Percentiles rank a stretch among this genome's conserved stretches.
Evolutionary conservation across 441 rosid genomes (phyloP).

Genomic region (Kokia cookei): DNA sequence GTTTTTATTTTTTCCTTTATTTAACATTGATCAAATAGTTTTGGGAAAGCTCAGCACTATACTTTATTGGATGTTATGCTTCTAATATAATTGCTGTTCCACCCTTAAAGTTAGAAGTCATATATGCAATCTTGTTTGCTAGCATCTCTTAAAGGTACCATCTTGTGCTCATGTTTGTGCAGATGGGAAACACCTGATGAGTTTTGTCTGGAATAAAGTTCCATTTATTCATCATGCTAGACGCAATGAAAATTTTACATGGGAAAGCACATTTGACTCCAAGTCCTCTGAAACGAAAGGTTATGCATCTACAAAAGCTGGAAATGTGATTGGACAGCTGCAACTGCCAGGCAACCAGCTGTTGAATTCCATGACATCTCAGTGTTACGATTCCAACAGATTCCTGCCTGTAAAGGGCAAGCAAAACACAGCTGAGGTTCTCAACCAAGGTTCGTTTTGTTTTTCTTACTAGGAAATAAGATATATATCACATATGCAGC

Average conservation of each 20-base stretch:
- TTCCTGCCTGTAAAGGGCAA: constrained; percentile 36
- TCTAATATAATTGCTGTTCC: neutral
- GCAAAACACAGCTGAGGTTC: constrained; percentile 29
- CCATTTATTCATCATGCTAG: constrained; percentile 35
- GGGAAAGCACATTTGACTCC: constrained; percentile 41
- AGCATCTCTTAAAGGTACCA: neutral
- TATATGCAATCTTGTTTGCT: neutral
- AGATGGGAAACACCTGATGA: constrained; percentile 63
- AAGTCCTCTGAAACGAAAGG: constrained; percentile 46
- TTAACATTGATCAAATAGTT: neutral
- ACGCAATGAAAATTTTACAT: constrained; percentile 30
- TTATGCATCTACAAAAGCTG: constrained; percentile 37
- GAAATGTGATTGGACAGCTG: constrained; percentile 34
- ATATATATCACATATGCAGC: neutral
- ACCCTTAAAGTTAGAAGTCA: neutral
- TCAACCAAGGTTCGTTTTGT: constrained; percentile 41
- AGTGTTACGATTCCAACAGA: constrained; percentile 31
- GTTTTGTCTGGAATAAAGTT: constrained; percentile 40
- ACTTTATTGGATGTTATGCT: neutral
- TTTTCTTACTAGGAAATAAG: neutral
- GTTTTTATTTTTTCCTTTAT: no score
- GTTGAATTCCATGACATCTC: constrained; percentile 22
- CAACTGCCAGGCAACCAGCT: constrained; percentile 24
- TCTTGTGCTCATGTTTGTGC: constrained; percentile 14
- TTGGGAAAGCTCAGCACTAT: neutral